These are phyloP conservation scores for Prunus persica DNA, from an alignment of 306 rosid genomes.

Conservation along the genomic window Prunus_persica_NCBIv2 NC_034012.1:6457001-6457500, in stretches of 20 bases:
- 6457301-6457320: conserved; percentile 45
- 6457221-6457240: conserved; percentile 45
- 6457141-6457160: too few species aligned
- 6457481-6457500: conserved; percentile 64
- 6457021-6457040: too few species aligned
- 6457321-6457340: conserved; percentile 48
- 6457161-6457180: not conserved
- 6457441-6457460: conserved; percentile 4
- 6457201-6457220: conserved; percentile 55
- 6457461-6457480: conserved; percentile 61
- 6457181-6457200: not conserved
- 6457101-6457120: too few species aligned
- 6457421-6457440: not conserved
- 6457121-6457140: too few species aligned
- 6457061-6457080: too few species aligned
- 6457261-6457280: conserved; percentile 58
- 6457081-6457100: too few species aligned
- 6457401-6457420: not conserved
- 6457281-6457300: conserved; percentile 52
- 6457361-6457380: not conserved
- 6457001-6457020: too few species aligned
- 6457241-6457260: conserved; percentile 49
- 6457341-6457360: not conserved
- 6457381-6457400: not conserved
- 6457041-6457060: too few species aligned